Conservation (phyloP, 306 rosid genomes). For the Corylus americana region DNA sequence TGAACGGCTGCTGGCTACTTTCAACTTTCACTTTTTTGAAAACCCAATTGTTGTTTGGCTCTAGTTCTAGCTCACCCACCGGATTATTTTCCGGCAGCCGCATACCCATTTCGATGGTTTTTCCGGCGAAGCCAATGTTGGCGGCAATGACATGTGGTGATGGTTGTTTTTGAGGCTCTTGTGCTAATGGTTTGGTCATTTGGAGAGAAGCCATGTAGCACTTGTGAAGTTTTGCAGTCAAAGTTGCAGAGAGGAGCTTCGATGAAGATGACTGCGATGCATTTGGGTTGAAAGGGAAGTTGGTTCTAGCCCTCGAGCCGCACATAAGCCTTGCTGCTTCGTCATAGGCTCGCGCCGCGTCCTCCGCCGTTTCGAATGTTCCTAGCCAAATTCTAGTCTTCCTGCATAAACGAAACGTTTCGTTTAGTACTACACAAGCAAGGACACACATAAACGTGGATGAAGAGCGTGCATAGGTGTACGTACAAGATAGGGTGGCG, state of each 20-base stretch:
- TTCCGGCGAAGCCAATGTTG: constrained; percentile 22
- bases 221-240: constrained; percentile 81
- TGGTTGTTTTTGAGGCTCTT: constrained; percentile 42
- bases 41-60: constrained; percentile 37
- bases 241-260: constrained; percentile 82
- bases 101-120: constrained; percentile 15
- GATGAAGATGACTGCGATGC: constrained; percentile 73
- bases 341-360: constrained; percentile 91
- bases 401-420: constrained; percentile 46
- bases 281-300: constrained; percentile 82
- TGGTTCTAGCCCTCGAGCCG: constrained; percentile 82
- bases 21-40: constrained; percentile 59
- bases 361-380: constrained; percentile 92
- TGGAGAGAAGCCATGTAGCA: constrained; percentile 89
- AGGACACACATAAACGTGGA: constrained; percentile 8
- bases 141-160: constrained; percentile 23
- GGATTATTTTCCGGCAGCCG: constrained; percentile 37
- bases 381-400: constrained; percentile 98
- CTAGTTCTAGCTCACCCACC: constrained; percentile 32
- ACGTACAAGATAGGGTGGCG: constrained; percentile 93
- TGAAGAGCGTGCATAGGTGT: not conserved
- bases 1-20: constrained; percentile 43
- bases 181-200: constrained; percentile 52
- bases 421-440: not conserved
- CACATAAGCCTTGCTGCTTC: constrained; percentile 97